Evolutionary conservation across 345 rosid species (phyloP).

Genomic region (Garcia nutans): DNA sequence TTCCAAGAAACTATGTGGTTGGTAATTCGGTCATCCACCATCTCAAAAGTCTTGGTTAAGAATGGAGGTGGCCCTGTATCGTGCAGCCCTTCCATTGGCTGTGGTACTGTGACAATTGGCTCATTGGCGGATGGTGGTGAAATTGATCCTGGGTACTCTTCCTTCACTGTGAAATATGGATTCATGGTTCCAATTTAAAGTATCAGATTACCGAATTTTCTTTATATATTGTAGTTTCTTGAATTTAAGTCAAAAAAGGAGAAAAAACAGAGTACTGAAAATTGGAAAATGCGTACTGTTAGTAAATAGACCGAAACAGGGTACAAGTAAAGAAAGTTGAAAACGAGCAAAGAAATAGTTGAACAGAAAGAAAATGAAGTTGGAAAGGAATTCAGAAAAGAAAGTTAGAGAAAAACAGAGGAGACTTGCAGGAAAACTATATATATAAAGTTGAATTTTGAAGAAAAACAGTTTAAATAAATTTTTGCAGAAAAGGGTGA

Average conservation of each 20-base stretch:
- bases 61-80: conserved; percentile 46
- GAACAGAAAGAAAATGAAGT: background rate
- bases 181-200: conserved; percentile 33
- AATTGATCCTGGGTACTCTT: conserved; percentile 38
- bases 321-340: too few species aligned
- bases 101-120: conserved; percentile 27
- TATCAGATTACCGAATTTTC: background rate
- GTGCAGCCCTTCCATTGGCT: conserved; percentile 73
- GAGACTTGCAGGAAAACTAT: background rate
- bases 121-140: conserved; percentile 24
- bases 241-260: background rate
- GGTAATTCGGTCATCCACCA: conserved; percentile 30
- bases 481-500: background rate
- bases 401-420: background rate
- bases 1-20: conserved; percentile 31
- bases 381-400: background rate
- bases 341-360: background rate
- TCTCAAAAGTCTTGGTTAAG: conserved; percentile 32
- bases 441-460: background rate
- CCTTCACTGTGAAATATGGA: conserved; percentile 41
- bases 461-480: background rate
- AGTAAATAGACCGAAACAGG: too few species aligned
- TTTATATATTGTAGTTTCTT: background rate
- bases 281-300: too few species aligned
- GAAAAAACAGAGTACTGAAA: background rate